These are phyloP conservation scores for Testicularia cyperi DNA, from an alignment of 1,284 basidiomycete species.

Conservation along the genomic window DNA sequence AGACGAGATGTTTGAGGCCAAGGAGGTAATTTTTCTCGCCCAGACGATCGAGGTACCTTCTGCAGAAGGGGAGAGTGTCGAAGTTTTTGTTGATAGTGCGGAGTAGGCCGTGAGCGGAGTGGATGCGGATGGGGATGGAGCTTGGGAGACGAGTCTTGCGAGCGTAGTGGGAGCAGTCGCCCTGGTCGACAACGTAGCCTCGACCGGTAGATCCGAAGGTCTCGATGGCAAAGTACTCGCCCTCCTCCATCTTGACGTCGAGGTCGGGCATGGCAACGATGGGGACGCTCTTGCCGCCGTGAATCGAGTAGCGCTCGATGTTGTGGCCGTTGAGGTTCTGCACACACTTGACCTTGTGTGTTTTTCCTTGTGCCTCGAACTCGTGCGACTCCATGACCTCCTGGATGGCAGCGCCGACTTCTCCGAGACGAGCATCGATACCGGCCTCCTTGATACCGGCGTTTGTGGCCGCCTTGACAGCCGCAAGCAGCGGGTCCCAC, in stretches of 20 bases:
- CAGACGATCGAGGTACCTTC: slow-evolving; percentile 77
- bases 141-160: slow-evolving; percentile 68
- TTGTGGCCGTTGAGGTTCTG: slow-evolving; percentile 59
- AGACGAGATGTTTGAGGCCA: slow-evolving; percentile 82
- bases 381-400: slow-evolving; percentile 99
- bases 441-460: slow-evolving; percentile 77
- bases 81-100: slow-evolving; percentile 90
- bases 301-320: slow-evolving; percentile 57
- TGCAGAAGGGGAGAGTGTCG: slow-evolving; percentile 91
- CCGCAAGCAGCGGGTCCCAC: slow-evolving; percentile 84
- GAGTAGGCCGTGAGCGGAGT: slow-evolving; percentile 80
- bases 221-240: slow-evolving; percentile 98
- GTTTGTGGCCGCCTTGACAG: slow-evolving; percentile 90
- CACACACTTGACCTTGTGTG: slow-evolving; percentile 65
- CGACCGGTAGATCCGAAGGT: slow-evolving; percentile 97
- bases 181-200: slow-evolving; percentile 82
- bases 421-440: slow-evolving; percentile 90
- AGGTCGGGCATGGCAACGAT: slow-evolving; percentile 78
- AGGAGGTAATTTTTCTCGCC: slow-evolving; percentile 96
- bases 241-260: slow-evolving; percentile 96
- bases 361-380: slow-evolving; percentile 84
- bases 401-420: slow-evolving; percentile 88
- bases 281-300: slow-evolving; percentile 75
- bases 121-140: slow-evolving; percentile 66
- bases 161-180: slow-evolving; percentile 87